Base-by-base conservation (phyloP, 2,329 filamentous ascomycete genomes). In the Phoma sp. region DNA sequence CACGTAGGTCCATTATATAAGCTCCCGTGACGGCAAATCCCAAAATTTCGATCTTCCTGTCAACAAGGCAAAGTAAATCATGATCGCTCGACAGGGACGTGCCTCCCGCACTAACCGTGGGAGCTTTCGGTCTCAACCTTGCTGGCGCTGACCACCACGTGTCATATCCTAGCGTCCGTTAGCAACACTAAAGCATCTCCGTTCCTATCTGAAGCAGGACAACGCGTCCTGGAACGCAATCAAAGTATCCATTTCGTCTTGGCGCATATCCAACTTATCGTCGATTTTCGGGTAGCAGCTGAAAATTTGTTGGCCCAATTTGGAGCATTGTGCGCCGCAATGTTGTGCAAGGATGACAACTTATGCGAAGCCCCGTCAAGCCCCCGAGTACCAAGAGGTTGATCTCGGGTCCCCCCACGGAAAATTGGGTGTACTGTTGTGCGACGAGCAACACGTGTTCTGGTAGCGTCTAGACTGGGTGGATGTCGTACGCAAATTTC, bases 351-450 rank as follows among this genome's bases (percentile, higher is more conserved):
- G 34, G 15, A 33, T 47, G 39, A 48, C 43, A 26, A 14, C 28
- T 14, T 18, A 17, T 29, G 34, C 36, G 18, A 42, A 46, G 46
- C 46, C 45, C 46, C 37, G 40, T 50, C 52, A 49, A 45, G 52
- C 46, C 45, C 53, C 34, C 42, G 40, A 46, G 28, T 32, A 53
- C 47, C 46, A 53, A 58, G 49, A 36, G 34, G 58, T 40, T 53
- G 60, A 63, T 63, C 55, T 63, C 60, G 62, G 58, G 36, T 62
- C 54, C 57, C 62, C 56, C 54, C 33, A 59, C 59, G 56, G 60
- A 42, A 46, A 15, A 20, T 50, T 45, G 29, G 30, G 46, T 36
- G 33, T 14, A 17, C 25, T 37, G 25, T 21, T 20, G 45, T 54
- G 39, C 28, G 36, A 40, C 29, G 25, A 40, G 23, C 7, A 40